Percentiles rank a stretch among this genome's conserved stretches.
These are phyloP conservation scores for Colletotrichum lini DNA, from an alignment of 2,329 filamentous ascomycete genomes.

Conservation along the genomic window DNA sequence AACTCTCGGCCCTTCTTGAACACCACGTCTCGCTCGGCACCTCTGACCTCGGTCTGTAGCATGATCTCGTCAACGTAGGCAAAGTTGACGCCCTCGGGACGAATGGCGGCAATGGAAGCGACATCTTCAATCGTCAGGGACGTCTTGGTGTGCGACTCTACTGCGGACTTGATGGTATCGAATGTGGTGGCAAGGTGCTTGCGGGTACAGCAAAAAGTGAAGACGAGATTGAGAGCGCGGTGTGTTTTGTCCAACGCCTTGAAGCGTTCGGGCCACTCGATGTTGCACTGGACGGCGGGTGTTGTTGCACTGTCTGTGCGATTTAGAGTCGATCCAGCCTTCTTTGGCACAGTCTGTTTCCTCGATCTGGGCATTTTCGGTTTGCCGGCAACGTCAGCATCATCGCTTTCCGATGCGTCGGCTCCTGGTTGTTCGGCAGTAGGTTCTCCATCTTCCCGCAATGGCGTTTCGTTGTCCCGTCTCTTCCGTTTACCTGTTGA, in stretches of 20 bases:
- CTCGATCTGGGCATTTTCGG: constrained; percentile 17
- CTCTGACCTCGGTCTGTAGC: constrained; percentile 84
- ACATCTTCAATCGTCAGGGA: constrained; percentile 83
- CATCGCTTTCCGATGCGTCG: neutral
- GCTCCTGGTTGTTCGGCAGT: neutral
- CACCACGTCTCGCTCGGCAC: constrained; percentile 74
- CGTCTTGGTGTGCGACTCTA: constrained; percentile 85
- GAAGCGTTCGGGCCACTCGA: constrained; percentile 82
- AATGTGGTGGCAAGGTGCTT: constrained; percentile 95
- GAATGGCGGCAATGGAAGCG: constrained; percentile 82
- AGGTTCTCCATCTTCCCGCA: neutral
- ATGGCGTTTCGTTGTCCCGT: constrained; percentile 30
- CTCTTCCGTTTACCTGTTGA: constrained; percentile 36
- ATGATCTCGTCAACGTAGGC: constrained; percentile 88
- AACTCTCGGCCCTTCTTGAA: constrained; percentile 72
- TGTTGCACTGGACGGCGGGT: constrained; percentile 50
- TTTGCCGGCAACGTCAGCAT: too few relatives aligned
- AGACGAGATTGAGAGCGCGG: constrained; percentile 90
- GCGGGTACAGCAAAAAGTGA: constrained; percentile 93
- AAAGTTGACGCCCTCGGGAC: constrained; percentile 86
- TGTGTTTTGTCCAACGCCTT: constrained; percentile 82
- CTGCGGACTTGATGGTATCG: constrained; percentile 86
- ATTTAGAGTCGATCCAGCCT: constrained; percentile 36
- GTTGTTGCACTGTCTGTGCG: constrained; percentile 31
- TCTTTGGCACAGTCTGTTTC: constrained; percentile 37